These are phyloP conservation scores for Diaporthe destruens DNA, from an alignment of 2,329 filamentous ascomycete species.

Conservation along the genomic window DNA sequence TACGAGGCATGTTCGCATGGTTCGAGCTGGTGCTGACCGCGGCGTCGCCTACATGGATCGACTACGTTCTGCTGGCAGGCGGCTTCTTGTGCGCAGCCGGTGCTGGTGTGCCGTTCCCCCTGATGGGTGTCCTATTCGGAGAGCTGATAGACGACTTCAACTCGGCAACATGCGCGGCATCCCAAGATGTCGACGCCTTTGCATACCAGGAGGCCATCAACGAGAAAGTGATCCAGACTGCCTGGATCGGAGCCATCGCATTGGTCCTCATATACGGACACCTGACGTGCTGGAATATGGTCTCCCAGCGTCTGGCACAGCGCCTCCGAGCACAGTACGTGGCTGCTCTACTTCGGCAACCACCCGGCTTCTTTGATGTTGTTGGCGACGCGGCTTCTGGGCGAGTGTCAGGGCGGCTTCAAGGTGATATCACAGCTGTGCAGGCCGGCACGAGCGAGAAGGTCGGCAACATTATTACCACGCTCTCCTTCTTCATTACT, in stretches of 20 bases:
- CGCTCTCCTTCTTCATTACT: neutral
- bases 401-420: neutral
- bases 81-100: constrained; percentile 5
- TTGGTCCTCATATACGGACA: neutral
- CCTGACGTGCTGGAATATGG: constrained; percentile 5
- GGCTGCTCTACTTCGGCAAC: constrained; percentile 1
- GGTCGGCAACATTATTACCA: constrained; percentile 8
- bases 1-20: neutral
- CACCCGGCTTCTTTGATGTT: constrained; percentile 6
- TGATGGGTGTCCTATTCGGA: constrained; percentile 6
- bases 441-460: constrained; percentile 15
- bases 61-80: neutral
- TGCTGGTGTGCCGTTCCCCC: neutral
- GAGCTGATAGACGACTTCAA: constrained; percentile 15
- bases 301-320: constrained; percentile 6
- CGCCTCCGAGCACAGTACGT: constrained; percentile 5
- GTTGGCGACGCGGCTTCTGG: constrained; percentile 6
- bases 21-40: constrained; percentile 10
- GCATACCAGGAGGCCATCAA: constrained; percentile 1
- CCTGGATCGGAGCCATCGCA: constrained; percentile 1
- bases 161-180: constrained; percentile 7
- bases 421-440: constrained; percentile 2
- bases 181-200: neutral
- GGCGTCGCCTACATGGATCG: constrained; percentile 9
- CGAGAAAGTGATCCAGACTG: constrained; percentile 11